Base-by-base conservation (phyloP, 2,329 filamentous ascomycete genomes). In the Furcasterigmium sp. region DNA sequence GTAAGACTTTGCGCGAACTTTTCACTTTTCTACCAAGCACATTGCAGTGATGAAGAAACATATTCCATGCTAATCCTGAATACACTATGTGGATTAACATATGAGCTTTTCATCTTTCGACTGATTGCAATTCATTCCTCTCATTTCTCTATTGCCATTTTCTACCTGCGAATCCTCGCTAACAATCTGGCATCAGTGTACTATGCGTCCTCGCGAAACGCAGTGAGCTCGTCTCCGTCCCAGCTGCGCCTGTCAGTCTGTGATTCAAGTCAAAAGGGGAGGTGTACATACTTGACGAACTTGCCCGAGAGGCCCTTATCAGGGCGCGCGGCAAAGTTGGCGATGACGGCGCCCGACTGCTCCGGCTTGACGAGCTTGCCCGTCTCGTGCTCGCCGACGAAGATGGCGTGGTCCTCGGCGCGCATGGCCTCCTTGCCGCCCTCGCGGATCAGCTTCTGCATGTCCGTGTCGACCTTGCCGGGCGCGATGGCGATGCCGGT, bases 61-160 rank as follows among this genome's bases (percentile, higher is more conserved):
- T 70, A 81, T 82, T 85, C 81, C 80, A 85, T 87, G 83, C 83
- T 87, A 86, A 86, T 79, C 69, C 84, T 73, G 82, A 87, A 80
- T 58, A 59, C 55, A 54, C 56, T 59, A 78, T 82, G 78, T 85
- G 76, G 80, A 85, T 69, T 67, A 72, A 78, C 73, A 70, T 74
- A 76, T 75, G 76, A 80, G 76, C 82, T 87, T 87, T 87, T 87
- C 84, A 87, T 87, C 84, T 87, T 87, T 87, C 83, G 76, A 76
- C 82, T 87, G 84, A 87, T 60, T 61, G 57, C 59, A 62, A 55
- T 53, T 44, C 55, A 45, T 7, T 20, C 26, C 46, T 26, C 19
- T 41, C 29, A 19, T 44, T 40, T 18, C 21, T 21, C 14, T 25
- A 14, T 42, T 41, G 8, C 23, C 40, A 42, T 8, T 25, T 15